Evolutionary conservation across 768 basidiomycete genomes (phyloP), one percentile per base, ranked within the genome.

Genomic region (Boletellus emodensis): DNA sequence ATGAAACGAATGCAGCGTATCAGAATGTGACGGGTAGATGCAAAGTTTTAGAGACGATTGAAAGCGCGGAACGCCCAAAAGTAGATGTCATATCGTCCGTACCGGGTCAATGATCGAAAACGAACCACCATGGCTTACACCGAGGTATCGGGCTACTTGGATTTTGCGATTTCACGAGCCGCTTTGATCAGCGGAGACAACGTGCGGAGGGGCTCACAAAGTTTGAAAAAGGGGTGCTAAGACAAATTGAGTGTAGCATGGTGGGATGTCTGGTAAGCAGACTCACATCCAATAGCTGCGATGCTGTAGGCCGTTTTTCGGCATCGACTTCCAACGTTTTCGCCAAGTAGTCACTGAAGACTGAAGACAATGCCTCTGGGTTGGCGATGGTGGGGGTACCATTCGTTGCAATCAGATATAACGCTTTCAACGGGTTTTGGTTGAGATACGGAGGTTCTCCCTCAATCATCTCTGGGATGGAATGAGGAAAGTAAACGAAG

Each of bases 401-500:
- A 60, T 97, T 97, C 9, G 95, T 99, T 2, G 95, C 95, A 61
- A 99, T 99, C 42, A 99, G 82, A 69, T 98, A 99, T 39, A 99
- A 73, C 3, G 96, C 96, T 68, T 96, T 97, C 46, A 96, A 76
- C 0, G 94, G 94, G 71, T 95, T 95, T 74, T 96, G 94, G 65
- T 94, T 94, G 33, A 95, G 79, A 62, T 96, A 96, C 20, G 94
- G 94, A 0, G 94, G 94, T 68, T 96, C 94, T 48, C 94, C 94
- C 71, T 97, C 94, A 60, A 97, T 94, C 94, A 97, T 96, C 73
- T 96, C 93, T 92, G 52, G 15, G 13, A 49, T 5, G 24, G 28
- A 48, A 38, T 56, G 37, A 61, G 56, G 42, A 33, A 40, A 30
- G 4, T 20, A 43, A 32, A 32, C 34, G 40, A 46, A 17, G 40